These are phyloP conservation scores for Gyromitra esculenta DNA, from an alignment of 2,329 filamentous ascomycete species.

Conservation along the genomic window DNA sequence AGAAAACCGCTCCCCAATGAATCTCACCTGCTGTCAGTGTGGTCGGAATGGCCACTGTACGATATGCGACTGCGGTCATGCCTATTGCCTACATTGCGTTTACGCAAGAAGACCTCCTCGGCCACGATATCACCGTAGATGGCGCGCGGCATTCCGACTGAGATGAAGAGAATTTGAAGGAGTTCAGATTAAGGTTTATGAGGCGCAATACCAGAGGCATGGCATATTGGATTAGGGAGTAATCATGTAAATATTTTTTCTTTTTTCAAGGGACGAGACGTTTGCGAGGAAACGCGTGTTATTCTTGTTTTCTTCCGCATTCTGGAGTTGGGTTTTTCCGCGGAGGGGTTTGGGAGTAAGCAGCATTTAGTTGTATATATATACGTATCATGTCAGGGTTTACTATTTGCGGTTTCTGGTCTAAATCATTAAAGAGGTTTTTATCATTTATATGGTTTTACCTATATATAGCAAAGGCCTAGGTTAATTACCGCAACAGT, in stretches of 20 bases:
- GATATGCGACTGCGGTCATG: conserved; percentile 55
- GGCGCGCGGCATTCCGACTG: conserved; percentile 29
- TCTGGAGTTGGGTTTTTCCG: conserved; percentile 41
- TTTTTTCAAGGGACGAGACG: not conserved
- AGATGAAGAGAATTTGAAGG: conserved; percentile 11
- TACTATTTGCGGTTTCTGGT: not conserved
- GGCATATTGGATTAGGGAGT: not conserved
- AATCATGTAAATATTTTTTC: conserved; percentile 43
- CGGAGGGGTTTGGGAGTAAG: conserved; percentile 40
- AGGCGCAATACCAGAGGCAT: not conserved
- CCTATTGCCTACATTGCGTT: conserved; percentile 54
- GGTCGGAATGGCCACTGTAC: conserved; percentile 53
- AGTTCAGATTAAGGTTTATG: not conserved
- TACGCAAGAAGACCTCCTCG: conserved; percentile 52
- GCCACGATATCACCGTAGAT: conserved; percentile 24
- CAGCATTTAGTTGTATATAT: conserved; percentile 39
- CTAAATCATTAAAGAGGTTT: too few relatives aligned
- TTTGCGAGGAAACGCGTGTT: conserved; percentile 6
- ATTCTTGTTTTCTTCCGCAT: conserved; percentile 41
- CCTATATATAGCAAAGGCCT: too few relatives aligned
- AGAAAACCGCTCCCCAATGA: conserved; percentile 43
- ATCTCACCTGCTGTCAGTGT: conserved; percentile 54
- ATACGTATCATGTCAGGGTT: not conserved
- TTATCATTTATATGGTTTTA: too few relatives aligned
- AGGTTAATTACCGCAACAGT: too few relatives aligned